A percentile compares a stretch with the other conserved stretches of the same genome.
Conservation (phyloP, 2,329 filamentous ascomycete species). For the Sphaerulina vaccinii region DNA sequence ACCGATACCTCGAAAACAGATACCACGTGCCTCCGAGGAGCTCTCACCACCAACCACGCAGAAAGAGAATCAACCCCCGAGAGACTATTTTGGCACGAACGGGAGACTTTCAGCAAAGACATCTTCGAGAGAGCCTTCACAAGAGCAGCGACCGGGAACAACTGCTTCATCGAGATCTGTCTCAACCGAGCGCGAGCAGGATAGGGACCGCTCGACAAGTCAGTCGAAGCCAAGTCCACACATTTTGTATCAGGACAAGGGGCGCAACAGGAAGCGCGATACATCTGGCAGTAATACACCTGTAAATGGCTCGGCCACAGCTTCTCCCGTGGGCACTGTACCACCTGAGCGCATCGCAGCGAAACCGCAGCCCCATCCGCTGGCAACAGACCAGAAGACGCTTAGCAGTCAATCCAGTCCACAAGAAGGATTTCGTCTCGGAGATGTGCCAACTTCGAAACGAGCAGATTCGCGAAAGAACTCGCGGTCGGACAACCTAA, state of each 20-base stretch:
- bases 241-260: conserved; percentile 87
- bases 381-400: conserved; percentile 31
- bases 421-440: conserved; percentile 63
- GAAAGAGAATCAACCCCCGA: conserved; percentile 34
- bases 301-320: conserved; percentile 26
- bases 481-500: conserved; percentile 47
- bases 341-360: conserved; percentile 19
- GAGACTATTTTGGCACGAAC: conserved; percentile 45
- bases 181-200: conserved; percentile 45
- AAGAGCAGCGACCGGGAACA: conserved; percentile 36
- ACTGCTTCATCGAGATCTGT: conserved; percentile 44
- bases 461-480: conserved; percentile 46
- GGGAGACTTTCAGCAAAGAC: conserved; percentile 33
- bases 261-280: conserved; percentile 54
- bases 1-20: conserved; percentile 29
- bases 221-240: conserved; percentile 66
- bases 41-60: conserved; percentile 26
- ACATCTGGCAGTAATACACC: conserved; percentile 32
- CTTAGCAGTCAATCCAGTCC: conserved; percentile 24
- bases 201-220: conserved; percentile 27
- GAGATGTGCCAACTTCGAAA: conserved; percentile 72
- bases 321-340: conserved; percentile 28
- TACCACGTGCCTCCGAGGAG: conserved; percentile 26
- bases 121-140: conserved; percentile 44
- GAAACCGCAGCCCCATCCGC: conserved; percentile 29